Evolutionary conservation across 1,284 basidiomycete genomes (phyloP).

Genomic region (Ustilago xerochloae): DNA sequence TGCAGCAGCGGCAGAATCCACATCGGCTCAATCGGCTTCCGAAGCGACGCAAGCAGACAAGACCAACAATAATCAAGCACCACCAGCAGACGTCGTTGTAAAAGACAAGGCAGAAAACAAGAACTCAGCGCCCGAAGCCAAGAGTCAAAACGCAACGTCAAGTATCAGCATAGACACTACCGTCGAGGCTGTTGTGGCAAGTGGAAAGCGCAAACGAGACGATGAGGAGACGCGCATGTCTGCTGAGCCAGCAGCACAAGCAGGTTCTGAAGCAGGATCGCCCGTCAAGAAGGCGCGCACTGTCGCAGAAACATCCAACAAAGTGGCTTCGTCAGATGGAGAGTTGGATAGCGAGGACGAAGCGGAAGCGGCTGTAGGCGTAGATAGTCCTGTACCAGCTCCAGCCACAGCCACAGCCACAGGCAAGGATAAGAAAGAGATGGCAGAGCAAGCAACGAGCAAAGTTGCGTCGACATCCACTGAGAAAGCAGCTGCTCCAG

Average conservation of each 20-base stretch:
- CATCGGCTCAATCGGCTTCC: background rate
- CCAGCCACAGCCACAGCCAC: background rate
- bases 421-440: background rate
- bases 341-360: slow-evolving; percentile 46
- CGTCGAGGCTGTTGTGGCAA: background rate
- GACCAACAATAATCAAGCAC: slow-evolving; percentile 8
- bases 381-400: background rate
- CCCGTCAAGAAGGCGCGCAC: slow-evolving; percentile 27
- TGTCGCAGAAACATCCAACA: background rate
- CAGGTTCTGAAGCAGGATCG: slow-evolving; percentile 4
- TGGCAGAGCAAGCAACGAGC: too few species aligned
- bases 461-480: too few species aligned
- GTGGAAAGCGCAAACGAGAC: slow-evolving; percentile 37
- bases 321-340: slow-evolving; percentile 18
- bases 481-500: slow-evolving; percentile 5
- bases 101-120: slow-evolving; percentile 24
- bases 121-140: background rate
- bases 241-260: background rate
- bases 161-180: background rate
- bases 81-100: slow-evolving; percentile 38
- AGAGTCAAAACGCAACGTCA: background rate
- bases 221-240: slow-evolving; percentile 4
- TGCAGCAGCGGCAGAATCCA: background rate
- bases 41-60: slow-evolving; percentile 1
- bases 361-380: slow-evolving; percentile 34